Conservation (phyloP, 495 filamentous ascomycete species). For the Hyaloscypha bicolor region DNA sequence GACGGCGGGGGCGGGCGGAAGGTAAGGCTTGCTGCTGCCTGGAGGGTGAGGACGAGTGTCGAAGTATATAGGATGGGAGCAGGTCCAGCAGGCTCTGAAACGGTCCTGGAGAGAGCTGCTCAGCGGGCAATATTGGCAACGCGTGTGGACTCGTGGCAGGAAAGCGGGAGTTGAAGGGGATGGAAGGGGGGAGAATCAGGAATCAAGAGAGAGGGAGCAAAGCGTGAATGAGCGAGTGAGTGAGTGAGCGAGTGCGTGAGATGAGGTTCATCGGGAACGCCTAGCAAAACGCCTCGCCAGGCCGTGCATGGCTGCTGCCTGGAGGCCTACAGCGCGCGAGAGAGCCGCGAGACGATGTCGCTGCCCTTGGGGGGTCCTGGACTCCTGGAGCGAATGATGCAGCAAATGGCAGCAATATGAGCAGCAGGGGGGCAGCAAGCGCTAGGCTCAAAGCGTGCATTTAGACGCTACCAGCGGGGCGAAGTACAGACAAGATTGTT, state of each 20-base stretch:
- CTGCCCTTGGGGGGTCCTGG: neutral
- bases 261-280: neutral
- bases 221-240: neutral
- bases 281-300: conserved; percentile 15
- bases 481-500: conserved; percentile 4
- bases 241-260: neutral
- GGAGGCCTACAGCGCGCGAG: conserved; percentile 12
- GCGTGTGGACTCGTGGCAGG: conserved; percentile 10
- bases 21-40: conserved; percentile 33
- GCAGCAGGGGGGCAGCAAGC: neutral
- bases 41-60: neutral
- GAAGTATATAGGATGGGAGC: conserved; percentile 26
- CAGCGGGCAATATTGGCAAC: conserved; percentile 19
- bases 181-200: conserved; percentile 12
- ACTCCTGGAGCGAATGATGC: neutral
- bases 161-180: neutral
- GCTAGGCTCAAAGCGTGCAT: neutral
- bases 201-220: conserved; percentile 1
- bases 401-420: conserved; percentile 4
- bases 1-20: conserved; percentile 6
- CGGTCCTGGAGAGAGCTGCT: neutral
- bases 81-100: conserved; percentile 18
- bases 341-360: conserved; percentile 6
- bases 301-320: conserved; percentile 13
- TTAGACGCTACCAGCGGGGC: neutral